Evolutionary conservation across 257 asterid genomes (phyloP).

Genomic region (Solanum virginianum): DNA sequence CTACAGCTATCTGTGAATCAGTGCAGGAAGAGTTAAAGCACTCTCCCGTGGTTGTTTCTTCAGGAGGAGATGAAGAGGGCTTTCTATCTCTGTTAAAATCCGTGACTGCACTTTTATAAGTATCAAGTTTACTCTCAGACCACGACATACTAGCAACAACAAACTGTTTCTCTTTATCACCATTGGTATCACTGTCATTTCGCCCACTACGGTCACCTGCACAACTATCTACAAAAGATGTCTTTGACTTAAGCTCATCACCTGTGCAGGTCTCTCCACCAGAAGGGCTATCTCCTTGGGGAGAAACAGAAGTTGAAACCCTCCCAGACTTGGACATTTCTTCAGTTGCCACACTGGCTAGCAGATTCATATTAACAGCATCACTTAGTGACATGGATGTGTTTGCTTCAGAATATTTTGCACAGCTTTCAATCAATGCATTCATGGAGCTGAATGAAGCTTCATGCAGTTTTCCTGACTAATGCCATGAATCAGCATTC

Average conservation of each 20-base stretch:
- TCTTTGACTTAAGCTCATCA: constrained; percentile 21
- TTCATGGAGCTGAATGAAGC: constrained; percentile 45
- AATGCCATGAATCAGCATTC: constrained; percentile 19
- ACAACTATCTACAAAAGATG: constrained; percentile 4
- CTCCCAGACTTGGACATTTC: constrained; percentile 39
- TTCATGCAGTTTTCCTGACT: constrained; percentile 7
- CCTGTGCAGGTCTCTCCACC: constrained; percentile 22
- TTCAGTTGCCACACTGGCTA: constrained; percentile 56
- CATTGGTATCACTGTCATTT: constrained; percentile 5
- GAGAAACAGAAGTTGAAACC: constrained; percentile 20
- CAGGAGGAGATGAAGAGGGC: background rate
- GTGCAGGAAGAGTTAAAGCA: background rate
- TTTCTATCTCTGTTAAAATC: constrained; percentile 3
- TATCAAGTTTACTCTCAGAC: constrained; percentile 1
- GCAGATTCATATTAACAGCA: constrained; percentile 52
- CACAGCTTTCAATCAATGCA: constrained; percentile 59
- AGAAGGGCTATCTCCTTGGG: constrained; percentile 15
- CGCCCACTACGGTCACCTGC: background rate
- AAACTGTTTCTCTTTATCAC: constrained; percentile 19
- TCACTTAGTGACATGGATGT: constrained; percentile 33
- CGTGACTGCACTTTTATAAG: background rate
- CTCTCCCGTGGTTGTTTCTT: constrained; percentile 8
- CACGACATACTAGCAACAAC: background rate
- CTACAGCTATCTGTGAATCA: constrained; percentile 5
- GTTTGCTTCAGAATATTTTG: constrained; percentile 34